Base-by-base conservation (phyloP, 2,329 filamentous ascomycete species). In the Boeremia lycopersici region DNA sequence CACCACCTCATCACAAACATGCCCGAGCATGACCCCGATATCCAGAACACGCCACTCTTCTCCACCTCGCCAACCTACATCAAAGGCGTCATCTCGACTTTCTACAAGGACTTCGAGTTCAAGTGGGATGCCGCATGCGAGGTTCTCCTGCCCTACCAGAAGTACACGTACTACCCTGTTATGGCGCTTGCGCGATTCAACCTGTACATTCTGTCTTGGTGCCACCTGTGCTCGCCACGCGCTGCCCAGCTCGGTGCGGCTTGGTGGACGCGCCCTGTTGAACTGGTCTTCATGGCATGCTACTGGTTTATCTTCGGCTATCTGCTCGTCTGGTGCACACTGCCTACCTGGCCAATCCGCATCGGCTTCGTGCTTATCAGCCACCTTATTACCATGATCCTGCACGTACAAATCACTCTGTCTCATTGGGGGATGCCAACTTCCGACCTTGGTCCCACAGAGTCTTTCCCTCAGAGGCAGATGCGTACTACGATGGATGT, bases 391-490 rank as follows among this genome's bases (percentile, higher is more conserved):
- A 90, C 90, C 6, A 89, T 90, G 74, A 89, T 91, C 2, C 79
- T 96, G 45, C 92, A 96, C 73, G 84, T 93, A 10, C 92, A 96
- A 73, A 96, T 96, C 72, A 96, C 91, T 0, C 83, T 96, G 15
- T 95, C 90, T 2, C 92, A 96, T 75, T 96, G 96, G 75, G 90
- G 90, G 62, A 96, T 96, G 92, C 93, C 90, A 64, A 96, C 92
- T 0, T 84, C 90, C 10, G 91, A 96, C 66, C 81, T 96, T 11
- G 93, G 93, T 0, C 86, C 89, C 1, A 81, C 87, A 46, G 92
- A 96, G 73, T 95, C 90, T 0, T 96, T 96, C 73, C 86, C 92
- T 0, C 91, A 96, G 75, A 90, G 88, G 74, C 95, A 96, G 88
- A 81, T 96, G 40, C 87, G 93, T 63, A 96, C 92, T 1, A 96